Evolutionary conservation across 345 rosid species (phyloP).

Genomic region (Trapa incisa): DNA sequence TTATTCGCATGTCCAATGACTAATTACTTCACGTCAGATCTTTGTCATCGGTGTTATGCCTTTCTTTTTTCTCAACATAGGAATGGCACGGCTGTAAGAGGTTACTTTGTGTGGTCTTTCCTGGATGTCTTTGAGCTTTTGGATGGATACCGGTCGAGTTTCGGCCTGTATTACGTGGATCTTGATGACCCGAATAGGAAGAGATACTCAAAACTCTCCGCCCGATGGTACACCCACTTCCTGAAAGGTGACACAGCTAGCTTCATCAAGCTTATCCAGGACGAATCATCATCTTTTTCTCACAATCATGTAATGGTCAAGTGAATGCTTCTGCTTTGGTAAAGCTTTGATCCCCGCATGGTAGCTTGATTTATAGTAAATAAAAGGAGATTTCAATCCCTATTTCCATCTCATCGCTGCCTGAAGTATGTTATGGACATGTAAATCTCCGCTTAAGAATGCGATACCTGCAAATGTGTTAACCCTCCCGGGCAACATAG

Average conservation of each 20-base stretch:
- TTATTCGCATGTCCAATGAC: background rate
- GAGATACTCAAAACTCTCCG: constrained; percentile 11
- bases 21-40: background rate
- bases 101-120: constrained; percentile 16
- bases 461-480: too few species aligned
- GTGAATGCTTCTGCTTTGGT: too few species aligned
- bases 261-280: background rate
- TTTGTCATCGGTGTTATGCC: background rate
- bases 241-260: constrained; percentile 1
- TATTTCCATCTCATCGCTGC: too few species aligned
- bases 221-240: constrained; percentile 13
- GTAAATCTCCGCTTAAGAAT: too few species aligned
- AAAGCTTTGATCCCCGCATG: too few species aligned
- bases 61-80: background rate
- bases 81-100: constrained; percentile 12
- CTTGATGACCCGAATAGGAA: constrained; percentile 13
- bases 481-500: too few species aligned
- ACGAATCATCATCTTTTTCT: background rate
- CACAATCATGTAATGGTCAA: too few species aligned
- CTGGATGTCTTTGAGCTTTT: constrained; percentile 13
- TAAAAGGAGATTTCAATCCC: too few species aligned
- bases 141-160: constrained; percentile 9
- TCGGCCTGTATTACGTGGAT: constrained; percentile 13
- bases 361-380: too few species aligned
- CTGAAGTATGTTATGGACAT: too few species aligned